phyloP scores from a whole-genome alignment of 2,329 filamentous ascomycete genomes.

The Aureobasidium mangrovei region DNA sequence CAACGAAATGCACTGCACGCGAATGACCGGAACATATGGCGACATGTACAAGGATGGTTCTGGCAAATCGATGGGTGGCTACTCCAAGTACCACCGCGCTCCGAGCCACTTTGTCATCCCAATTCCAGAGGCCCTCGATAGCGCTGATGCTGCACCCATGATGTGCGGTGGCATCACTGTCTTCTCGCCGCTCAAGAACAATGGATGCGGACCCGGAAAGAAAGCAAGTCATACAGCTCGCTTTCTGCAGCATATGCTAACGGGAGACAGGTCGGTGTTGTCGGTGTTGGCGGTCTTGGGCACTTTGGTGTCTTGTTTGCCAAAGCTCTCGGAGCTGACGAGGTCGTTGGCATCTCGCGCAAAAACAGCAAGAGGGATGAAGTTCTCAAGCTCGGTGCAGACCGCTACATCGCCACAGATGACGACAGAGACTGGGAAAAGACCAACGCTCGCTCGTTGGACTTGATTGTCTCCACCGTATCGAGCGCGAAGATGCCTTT shows the following conservation, averaged over 20 bases:
- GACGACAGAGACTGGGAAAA: slow-evolving; percentile 49
- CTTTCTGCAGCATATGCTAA: not conserved
- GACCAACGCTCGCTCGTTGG: slow-evolving; percentile 42
- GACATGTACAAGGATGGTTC: slow-evolving; percentile 29
- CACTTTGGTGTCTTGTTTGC: slow-evolving; percentile 64
- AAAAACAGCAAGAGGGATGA: slow-evolving; percentile 49
- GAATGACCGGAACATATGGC: slow-evolving; percentile 25
- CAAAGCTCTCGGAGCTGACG: slow-evolving; percentile 58
- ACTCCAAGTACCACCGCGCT: slow-evolving; percentile 45
- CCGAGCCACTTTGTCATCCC: slow-evolving; percentile 48
- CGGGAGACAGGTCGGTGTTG: slow-evolving; percentile 49
- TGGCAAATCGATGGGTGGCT: slow-evolving; percentile 56
- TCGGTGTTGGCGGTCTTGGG: slow-evolving; percentile 60
- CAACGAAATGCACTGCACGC: slow-evolving; percentile 23
- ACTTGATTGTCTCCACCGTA: slow-evolving; percentile 51
- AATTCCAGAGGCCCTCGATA: slow-evolving; percentile 42
- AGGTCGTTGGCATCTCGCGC: slow-evolving; percentile 56
- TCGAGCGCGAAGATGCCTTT: slow-evolving; percentile 53
- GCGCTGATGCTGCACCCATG: slow-evolving; percentile 53
- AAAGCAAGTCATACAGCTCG: not conserved
- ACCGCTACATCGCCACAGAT: slow-evolving; percentile 46
- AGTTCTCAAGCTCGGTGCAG: slow-evolving; percentile 52
- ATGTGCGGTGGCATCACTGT: slow-evolving; percentile 69
- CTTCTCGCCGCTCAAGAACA: slow-evolving; percentile 57
- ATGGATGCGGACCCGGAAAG: slow-evolving; percentile 59